Base-by-base conservation (phyloP, 2,329 filamentous ascomycete species). In the Beauveria bassiana region DNA sequence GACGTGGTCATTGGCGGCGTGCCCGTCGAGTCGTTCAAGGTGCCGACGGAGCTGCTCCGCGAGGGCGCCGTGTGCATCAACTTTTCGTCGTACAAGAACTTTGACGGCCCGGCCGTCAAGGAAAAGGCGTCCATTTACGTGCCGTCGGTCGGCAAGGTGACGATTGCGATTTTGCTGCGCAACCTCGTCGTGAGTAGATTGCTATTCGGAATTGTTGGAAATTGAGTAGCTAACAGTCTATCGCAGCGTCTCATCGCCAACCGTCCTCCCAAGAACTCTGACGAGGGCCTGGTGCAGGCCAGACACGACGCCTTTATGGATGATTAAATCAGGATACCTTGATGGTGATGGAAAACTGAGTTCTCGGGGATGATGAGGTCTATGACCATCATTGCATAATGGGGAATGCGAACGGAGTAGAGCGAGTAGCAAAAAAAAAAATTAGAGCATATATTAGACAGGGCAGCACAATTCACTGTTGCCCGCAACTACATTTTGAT, bases 41-140 rank as follows among this genome's bases (percentile, higher is more conserved):
- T 99, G 28, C 90, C 93, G 6, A 89, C 88, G 3, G 84, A 90
- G 57, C 79, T 95, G 64, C 81, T 99, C 69, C 85, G 91, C 52
- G 90, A 96, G 61, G 95, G 95, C 53, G 93, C 91, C 34, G 91
- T 96, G n/a, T 99, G 95, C 81, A 93, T 99, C 78, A 99, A 99
- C 77, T 98, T 99, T 74, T 96, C 92, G 8, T 96, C 91, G 57
- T 91, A 90, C 75, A 91, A 93, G 79, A 98, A 99, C 77, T 98
- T 98, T 75, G 87, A 88, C 64, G 82, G 82, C 1, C 86, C 89
- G 0, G 89, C 90, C 53, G 86, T 98, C 67, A 98, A 96, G 78
- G 90, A 97, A 73, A 96, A 93, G 79, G 95, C 95, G 2, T 92
- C 91, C 5, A 96, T 99, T 69, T 99, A 97, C 69, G 93, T 98